Evolutionary conservation across 2,329 filamentous ascomycete genomes (phyloP).

Genomic region (Ascochyta rabiei): DNA sequence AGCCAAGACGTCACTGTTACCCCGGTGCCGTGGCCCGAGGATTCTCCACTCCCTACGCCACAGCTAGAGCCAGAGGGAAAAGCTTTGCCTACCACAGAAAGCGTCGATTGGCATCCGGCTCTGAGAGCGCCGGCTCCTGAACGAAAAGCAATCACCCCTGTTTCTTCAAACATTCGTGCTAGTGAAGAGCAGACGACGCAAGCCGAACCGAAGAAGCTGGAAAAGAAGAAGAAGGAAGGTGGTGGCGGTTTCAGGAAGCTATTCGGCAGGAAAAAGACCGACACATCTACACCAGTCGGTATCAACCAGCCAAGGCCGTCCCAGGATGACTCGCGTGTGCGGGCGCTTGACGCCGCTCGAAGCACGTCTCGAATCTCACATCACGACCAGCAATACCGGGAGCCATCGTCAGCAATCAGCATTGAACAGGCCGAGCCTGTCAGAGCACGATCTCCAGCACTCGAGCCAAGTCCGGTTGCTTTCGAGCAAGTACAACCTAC

Average conservation of each 20-base stretch:
- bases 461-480: constrained; percentile 31
- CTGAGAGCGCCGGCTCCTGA: constrained; percentile 45
- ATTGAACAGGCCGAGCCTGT: constrained; percentile 29
- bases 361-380: constrained; percentile 35
- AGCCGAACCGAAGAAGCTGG: constrained; percentile 42
- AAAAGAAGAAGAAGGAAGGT: constrained; percentile 47
- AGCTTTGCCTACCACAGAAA: constrained; percentile 21
- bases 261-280: constrained; percentile 48
- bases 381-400: constrained; percentile 29
- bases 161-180: constrained; percentile 20
- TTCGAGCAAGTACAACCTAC: constrained; percentile 1
- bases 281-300: constrained; percentile 22
- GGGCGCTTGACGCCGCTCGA: constrained; percentile 28
- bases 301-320: constrained; percentile 21
- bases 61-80: constrained; percentile 40
- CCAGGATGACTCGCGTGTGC: constrained; percentile 27
- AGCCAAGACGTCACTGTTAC: constrained; percentile 43
- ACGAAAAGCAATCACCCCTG: constrained; percentile 27
- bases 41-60: constrained; percentile 34
- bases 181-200: constrained; percentile 29
- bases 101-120: constrained; percentile 51
- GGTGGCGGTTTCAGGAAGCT: constrained; percentile 49
- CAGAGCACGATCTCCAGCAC: constrained; percentile 26
- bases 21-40: constrained; percentile 38
- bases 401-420: constrained; percentile 33